phyloP scores from a whole-genome alignment of 2,329 filamentous ascomycete genomes.

The Graphilbum ipis-grandicollis region DNA sequence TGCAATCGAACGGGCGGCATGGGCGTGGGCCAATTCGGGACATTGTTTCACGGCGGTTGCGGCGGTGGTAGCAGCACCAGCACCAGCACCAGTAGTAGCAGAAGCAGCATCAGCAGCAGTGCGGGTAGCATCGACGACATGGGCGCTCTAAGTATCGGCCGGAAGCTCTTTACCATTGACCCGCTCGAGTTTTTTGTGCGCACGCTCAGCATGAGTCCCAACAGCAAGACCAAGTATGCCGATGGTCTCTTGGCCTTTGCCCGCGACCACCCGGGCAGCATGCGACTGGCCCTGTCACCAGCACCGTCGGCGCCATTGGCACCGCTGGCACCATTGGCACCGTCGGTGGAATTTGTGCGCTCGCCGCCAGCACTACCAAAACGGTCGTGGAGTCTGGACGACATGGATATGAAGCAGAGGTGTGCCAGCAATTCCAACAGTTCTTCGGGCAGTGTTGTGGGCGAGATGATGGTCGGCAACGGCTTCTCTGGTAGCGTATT shows the following conservation, averaged over 20 bases:
- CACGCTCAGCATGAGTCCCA: conserved; percentile 24
- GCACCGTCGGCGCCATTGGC: conserved; percentile 11
- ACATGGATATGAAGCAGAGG: not conserved
- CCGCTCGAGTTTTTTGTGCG: conserved; percentile 26
- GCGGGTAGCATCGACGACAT: conserved; percentile 2
- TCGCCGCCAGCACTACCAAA: not conserved
- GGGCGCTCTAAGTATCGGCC: conserved; percentile 15
- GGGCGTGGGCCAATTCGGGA: no score
- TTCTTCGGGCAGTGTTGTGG: conserved; percentile 4
- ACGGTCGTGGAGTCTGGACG: conserved; percentile 1
- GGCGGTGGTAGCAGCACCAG: conserved; percentile 8
- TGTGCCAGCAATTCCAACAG: no score
- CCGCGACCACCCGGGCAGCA: conserved; percentile 19
- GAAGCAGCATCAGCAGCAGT: no score
- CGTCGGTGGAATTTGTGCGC: conserved; percentile 4
- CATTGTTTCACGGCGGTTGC: conserved; percentile 1
- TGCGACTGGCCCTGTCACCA: conserved; percentile 18
- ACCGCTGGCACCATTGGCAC: no score
- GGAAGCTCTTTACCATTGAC: conserved; percentile 18
- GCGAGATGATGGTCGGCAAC: conserved; percentile 3
- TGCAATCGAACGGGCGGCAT: conserved; percentile 14
- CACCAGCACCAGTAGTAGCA: no score
- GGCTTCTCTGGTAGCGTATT: no score
- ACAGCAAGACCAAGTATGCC: conserved; percentile 24
- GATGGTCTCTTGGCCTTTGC: conserved; percentile 24